Percentiles rank a stretch among this genome's conserved stretches.
Evolutionary conservation across 306 rosid species (phyloP).

Genomic region (Oemleria cerasiformis): DNA sequence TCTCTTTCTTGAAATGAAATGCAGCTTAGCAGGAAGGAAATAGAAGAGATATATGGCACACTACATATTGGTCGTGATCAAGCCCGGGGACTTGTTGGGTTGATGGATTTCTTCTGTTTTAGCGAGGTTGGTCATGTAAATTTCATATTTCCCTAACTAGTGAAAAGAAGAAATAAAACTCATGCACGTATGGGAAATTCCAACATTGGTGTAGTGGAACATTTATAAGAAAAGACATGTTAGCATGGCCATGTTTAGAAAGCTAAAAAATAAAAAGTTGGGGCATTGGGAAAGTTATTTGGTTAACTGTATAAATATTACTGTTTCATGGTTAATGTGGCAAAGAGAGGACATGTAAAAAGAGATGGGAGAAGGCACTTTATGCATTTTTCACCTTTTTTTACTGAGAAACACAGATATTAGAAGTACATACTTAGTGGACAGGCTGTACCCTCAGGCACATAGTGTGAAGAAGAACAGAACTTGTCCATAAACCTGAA

Average conservation of each 20-base stretch:
- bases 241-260: not conserved
- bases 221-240: not conserved
- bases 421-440: not conserved
- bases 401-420: not conserved
- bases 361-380: not conserved
- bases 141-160: slow-evolving; percentile 4
- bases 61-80: slow-evolving; percentile 93
- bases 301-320: not conserved
- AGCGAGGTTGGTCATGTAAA: slow-evolving; percentile 67
- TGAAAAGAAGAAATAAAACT: not conserved
- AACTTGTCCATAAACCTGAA: not conserved
- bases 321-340: not conserved
- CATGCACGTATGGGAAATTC: not conserved
- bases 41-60: slow-evolving; percentile 70
- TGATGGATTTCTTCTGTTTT: slow-evolving; percentile 98
- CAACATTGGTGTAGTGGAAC: not conserved
- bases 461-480: not conserved
- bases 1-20: slow-evolving; percentile 13
- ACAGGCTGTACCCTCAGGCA: not conserved
- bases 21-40: slow-evolving; percentile 65
- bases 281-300: not conserved
- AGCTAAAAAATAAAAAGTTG: not conserved
- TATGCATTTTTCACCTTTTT: not conserved
- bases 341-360: not conserved
- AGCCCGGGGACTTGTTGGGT: slow-evolving; percentile 77